These are phyloP conservation scores for Pleurotus salmoneostramineus DNA, from an alignment of 768 basidiomycete species.

Conservation along the genomic window DNA sequence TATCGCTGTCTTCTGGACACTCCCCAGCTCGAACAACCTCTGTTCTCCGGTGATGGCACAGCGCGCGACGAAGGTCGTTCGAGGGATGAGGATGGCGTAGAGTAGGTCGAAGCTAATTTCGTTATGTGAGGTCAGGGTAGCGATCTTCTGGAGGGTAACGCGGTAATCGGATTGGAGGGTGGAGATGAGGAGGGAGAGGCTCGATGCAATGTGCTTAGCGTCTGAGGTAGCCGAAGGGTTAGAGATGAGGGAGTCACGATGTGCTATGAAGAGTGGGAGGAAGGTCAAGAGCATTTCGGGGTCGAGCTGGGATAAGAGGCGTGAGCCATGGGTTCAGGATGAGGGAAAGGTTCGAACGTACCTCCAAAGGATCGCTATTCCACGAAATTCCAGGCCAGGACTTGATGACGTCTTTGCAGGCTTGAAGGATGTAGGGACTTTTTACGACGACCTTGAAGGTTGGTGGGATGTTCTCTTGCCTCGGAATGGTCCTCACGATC, in stretches of 20 bases:
- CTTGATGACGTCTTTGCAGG: conserved; percentile 54
- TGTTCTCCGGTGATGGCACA: conserved; percentile 53
- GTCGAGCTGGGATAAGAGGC: conserved; percentile 34
- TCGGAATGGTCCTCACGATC: conserved; percentile 48
- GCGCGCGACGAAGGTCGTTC: conserved; percentile 42
- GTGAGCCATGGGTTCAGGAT: neutral
- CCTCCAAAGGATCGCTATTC: conserved; percentile 55
- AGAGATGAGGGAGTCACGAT: conserved; percentile 32
- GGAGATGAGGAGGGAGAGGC: conserved; percentile 45
- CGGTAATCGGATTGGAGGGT: conserved; percentile 48
- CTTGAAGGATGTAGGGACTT: conserved; percentile 52
- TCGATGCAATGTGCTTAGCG: conserved; percentile 38
- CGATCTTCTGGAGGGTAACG: conserved; percentile 40
- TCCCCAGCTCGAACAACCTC: conserved; percentile 43
- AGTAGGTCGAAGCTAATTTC: conserved; percentile 59
- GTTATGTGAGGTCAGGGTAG: conserved; percentile 43
- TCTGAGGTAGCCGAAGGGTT: conserved; percentile 33
- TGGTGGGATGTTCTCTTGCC: conserved; percentile 31
- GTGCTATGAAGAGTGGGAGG: conserved; percentile 39
- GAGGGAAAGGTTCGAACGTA: conserved; percentile 13
- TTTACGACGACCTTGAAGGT: conserved; percentile 54
- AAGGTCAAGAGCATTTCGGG: conserved; percentile 56
- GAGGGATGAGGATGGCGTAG: conserved; percentile 52
- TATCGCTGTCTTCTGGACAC: conserved; percentile 29
- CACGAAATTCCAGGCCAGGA: conserved; percentile 60